phyloP scores from a whole-genome alignment of 306 rosid species.

The Oxytropis ochrocephala region DNA sequence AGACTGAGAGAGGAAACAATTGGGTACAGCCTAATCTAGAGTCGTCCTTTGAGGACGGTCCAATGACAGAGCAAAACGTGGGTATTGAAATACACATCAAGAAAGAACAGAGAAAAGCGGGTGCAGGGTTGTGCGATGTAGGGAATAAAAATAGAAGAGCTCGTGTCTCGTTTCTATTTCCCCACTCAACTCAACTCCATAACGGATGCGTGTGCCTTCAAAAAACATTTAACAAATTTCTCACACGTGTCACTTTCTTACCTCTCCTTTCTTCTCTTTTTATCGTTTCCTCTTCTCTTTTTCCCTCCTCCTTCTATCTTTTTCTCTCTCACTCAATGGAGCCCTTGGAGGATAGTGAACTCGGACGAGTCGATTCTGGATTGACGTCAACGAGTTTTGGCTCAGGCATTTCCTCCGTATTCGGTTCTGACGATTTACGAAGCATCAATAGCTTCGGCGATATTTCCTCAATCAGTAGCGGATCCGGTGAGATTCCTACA shows the following conservation, averaged over 20 bases:
- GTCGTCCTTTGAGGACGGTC: not conserved
- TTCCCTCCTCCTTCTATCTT: not conserved
- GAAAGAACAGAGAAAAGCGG: not conserved
- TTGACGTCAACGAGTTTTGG: constrained; percentile 28
- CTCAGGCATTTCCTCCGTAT: constrained; percentile 35
- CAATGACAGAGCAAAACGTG: not conserved
- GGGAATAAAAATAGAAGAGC: not conserved
- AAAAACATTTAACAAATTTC: constrained; percentile 21
- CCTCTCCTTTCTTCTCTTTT: constrained; percentile 33
- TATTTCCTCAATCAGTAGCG: constrained; percentile 36
- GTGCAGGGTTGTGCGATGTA: not conserved
- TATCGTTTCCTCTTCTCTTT: constrained; percentile 18
- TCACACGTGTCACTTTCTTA: constrained; percentile 56
- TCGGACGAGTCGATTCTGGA: constrained; percentile 44
- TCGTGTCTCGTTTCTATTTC: not conserved
- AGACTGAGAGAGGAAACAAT: not conserved
- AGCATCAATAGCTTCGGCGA: constrained; percentile 42
- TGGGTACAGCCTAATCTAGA: not conserved
- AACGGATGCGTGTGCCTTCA: constrained; percentile 51
- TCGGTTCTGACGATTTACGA: constrained; percentile 28
- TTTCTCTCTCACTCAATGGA: constrained; percentile 8
- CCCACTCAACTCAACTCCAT: constrained; percentile 1
- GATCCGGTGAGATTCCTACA: constrained; percentile 56
- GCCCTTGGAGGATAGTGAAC: constrained; percentile 24
- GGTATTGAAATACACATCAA: not conserved